Evolutionary conservation across 2,329 filamentous ascomycete species (phyloP), one percentile per base, ranked within the genome.

Genomic region (Decorospora gaudefroyi): DNA sequence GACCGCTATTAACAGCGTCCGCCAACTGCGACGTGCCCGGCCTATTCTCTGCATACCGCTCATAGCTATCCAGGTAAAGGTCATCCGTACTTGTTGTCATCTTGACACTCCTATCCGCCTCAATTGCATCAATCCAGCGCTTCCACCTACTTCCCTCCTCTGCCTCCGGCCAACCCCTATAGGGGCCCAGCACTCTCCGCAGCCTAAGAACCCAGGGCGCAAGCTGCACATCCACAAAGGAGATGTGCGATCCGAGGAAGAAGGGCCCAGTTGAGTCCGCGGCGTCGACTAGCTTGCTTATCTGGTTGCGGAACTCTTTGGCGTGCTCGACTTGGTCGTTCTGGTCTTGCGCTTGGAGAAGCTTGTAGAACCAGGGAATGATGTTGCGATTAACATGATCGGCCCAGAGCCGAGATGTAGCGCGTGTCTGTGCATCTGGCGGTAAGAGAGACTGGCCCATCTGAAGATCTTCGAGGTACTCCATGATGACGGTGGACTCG

Each of bases 381-480:
- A 95, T 83, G 53, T 84, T 78, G 21, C 85, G 80, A 64, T 93
- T 90, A 64, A 89, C 84, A 74, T 93, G 88, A 55, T 92, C 86
- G 17, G 83, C 79, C 90, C 90, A 95, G 7, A 93, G 72, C 29
- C 90, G 82, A 46, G 83, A 89, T 42, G 87, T 82, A 2, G 90
- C 90, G 55, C 84, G 83, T 10, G 83, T 69, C 59, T 86, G 84
- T 1, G 87, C 76, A 60, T 85, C 79, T 0, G 76, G 73, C 1
- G 88, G 88, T 18, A 90, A 75, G 6, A 95, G 73, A 5, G 81
- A 70, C 4, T 78, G 73, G 1, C 81, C 81, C 17, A 76, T 68
- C 21, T 81, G 76, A 18, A 89, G 71, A 59, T 95, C 90, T 62
- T 95, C 90, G 23, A 93, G 78, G 82, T 95, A 95, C 85, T 95